Evolutionary conservation across 169 alveolate genomes (phyloP).

Genomic region (Plasmodium knowlesi): DNA sequence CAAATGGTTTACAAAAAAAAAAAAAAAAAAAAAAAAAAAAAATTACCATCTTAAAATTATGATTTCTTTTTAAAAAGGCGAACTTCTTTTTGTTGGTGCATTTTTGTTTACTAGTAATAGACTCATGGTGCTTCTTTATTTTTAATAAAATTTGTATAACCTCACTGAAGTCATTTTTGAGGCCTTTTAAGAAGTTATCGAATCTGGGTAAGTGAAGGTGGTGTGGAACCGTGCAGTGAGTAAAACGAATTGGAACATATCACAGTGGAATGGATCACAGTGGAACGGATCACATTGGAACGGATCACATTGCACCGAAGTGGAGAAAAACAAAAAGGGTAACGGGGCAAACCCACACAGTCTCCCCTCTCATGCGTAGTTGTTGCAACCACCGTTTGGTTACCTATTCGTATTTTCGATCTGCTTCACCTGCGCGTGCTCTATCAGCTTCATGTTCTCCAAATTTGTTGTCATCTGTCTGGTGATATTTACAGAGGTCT

Average conservation of each 20-base stretch:
- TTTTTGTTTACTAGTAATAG: constrained; percentile 46
- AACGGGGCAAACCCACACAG: background rate
- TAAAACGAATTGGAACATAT: background rate
- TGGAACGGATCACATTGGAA: background rate
- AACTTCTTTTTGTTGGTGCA: background rate
- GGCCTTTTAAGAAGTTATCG: constrained; percentile 59
- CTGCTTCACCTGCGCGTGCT: constrained; percentile 70
- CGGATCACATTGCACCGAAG: background rate
- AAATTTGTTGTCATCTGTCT: constrained; percentile 74
- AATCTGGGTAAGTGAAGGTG: constrained; percentile 28
- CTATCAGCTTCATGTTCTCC: constrained; percentile 73
- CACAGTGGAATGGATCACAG: background rate
- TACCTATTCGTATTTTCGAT: constrained; percentile 76
- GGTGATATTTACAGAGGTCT: constrained; percentile 54
- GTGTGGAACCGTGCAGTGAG: background rate
- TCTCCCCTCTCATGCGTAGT: background rate
- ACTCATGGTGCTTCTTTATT: constrained; percentile 70
- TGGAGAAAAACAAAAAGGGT: background rate
- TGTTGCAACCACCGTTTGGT: background rate
- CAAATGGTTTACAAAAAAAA: constrained; percentile 1
- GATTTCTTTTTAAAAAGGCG: background rate
- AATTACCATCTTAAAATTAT: background rate
- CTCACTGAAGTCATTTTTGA: constrained; percentile 58
- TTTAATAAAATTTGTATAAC: constrained; percentile 57
- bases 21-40: constrained; percentile 1